phyloP scores from a whole-genome alignment of 78 protist species.

The Salpingoeca rosetta region DNA sequence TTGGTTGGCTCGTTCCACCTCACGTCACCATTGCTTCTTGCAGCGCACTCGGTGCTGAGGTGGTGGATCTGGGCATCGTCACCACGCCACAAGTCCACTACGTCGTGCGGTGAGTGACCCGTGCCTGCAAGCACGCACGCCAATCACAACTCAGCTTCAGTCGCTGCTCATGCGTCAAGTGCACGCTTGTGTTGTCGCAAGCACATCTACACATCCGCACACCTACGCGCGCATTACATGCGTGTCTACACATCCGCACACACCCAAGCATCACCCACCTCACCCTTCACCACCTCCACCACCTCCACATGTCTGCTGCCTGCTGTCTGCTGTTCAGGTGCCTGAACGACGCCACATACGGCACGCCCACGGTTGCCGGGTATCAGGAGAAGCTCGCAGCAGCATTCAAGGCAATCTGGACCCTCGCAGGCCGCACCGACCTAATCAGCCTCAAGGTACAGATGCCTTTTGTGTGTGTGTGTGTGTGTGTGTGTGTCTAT shows the following conservation, averaged over 20 bases:
- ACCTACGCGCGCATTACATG: too few species aligned
- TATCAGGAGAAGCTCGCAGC: background rate
- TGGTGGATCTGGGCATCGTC: slow-evolving; percentile 28
- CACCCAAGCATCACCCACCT: background rate
- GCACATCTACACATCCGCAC: too few species aligned
- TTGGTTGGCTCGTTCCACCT: background rate
- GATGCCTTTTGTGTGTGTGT: too few species aligned
- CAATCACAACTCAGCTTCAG: too few species aligned
- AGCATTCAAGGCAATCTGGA: background rate
- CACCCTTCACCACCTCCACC: background rate
- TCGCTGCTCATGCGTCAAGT: too few species aligned
- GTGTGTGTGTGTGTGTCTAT: background rate
- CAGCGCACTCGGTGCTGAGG: background rate
- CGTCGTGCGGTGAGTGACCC: slow-evolving; percentile 6
- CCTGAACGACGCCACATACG: background rate
- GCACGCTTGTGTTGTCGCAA: background rate
- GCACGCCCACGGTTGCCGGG: slow-evolving; percentile 13
- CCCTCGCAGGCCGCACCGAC: background rate
- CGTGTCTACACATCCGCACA: too few species aligned
- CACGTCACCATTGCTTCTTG: background rate
- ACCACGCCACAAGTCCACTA: slow-evolving; percentile 66
- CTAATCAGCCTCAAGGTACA: background rate
- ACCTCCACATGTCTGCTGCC: background rate
- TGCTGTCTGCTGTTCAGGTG: background rate
- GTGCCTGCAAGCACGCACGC: background rate